Evolutionary conservation across 1,284 basidiomycete species (phyloP), one percentile per base, ranked within the genome.

Genomic region (Cystobasidium slooffiae): DNA sequence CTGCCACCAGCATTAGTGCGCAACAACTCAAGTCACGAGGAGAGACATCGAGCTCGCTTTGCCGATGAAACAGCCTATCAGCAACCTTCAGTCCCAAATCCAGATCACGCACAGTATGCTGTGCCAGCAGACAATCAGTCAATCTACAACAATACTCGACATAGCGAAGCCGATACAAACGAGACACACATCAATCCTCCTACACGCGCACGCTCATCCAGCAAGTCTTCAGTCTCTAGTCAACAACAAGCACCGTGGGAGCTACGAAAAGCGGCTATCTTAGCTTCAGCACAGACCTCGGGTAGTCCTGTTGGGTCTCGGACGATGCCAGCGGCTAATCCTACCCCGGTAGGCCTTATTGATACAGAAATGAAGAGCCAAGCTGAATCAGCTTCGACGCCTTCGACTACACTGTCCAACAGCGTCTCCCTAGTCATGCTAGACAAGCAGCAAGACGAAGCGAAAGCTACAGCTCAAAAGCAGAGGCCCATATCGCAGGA

Each of bases 371-470:
- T n/a, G 64, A 24, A 41, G 22, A 10, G 39, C 20, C 16, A 12
- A 16, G n/a, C 64, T 24, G 47, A 66, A 44, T 12, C 49, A 18
- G 46, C 68, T 24, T 37, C 14, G 24, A 24, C 53, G 18, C n/a
- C 68, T 31, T 24, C 43, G n/a, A 41, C 61, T n/a, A 56, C 61
- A 46, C 24, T 72, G 31, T 52, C 58, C 37, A 49, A 52, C 24
- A 72, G 68, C 51, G 51, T 72, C 22, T 62, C 58, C 18, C n/a
- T 43, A 46, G 68, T 72, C 24, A 37, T 72, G 61, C 68, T 72
- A 24, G 68, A 72, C 51, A 20, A 52, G 16, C 43, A 63, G 61
- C 20, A n/a, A 12, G 14, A 44, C 9, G 61, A 24, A 22, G n/a
- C 10, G 46, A 49, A 44, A 22, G 18, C 56, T 7, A 20, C 31